Base-by-base conservation (phyloP, 768 basidiomycete genomes). In the Antrodiella citrinella region DNA sequence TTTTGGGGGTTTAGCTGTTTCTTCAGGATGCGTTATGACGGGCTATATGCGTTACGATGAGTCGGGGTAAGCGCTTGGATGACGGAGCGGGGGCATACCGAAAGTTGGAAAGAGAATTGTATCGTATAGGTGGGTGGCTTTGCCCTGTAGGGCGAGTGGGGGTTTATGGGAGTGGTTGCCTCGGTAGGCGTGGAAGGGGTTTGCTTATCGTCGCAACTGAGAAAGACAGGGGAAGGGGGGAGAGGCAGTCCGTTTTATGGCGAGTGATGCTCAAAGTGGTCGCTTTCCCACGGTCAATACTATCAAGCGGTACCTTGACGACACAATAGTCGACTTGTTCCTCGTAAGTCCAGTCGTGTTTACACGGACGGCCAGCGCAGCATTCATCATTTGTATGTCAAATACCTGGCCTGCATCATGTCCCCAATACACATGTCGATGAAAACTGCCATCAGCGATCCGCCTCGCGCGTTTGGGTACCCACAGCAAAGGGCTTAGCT, bases 61-160 rank as follows among this genome's bases (percentile, higher is more conserved):
- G 49, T n/a, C 48, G 48, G 57, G 35, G 12, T 20, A 44, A 12
- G 45, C 45, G 25, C 24, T 13, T 46, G 7, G 4, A 48, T 11
- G 47, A 25, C 26, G 44, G 42, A 40, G 12, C n/a, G n/a, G n/a
- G 7, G 7, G 65, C 65, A 41, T 40, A 81, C 79, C 72, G 73
- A 68, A 58, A 58, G 60, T 70, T 71, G 74, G 69, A 65, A 67
- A 59, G 65, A 64, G 58, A 57, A 42, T 51, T 46, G 56, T 50
- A 54, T 35, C 15, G 30, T 35, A 35, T 35, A 51, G 54, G 55
- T 76, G 74, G 70, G 75, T 68, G 82, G 79, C 78, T 86, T 81
- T 88, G 86, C 87, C 87, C 85, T 86, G 87, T 76, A 72, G 87
- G 87, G 87, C 87, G 73, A 81, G 86, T 89, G 86, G 74, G 81